Evolutionary conservation across 805 yeast species (phyloP).

Genomic region (Kodamaea jinghongensis): DNA sequence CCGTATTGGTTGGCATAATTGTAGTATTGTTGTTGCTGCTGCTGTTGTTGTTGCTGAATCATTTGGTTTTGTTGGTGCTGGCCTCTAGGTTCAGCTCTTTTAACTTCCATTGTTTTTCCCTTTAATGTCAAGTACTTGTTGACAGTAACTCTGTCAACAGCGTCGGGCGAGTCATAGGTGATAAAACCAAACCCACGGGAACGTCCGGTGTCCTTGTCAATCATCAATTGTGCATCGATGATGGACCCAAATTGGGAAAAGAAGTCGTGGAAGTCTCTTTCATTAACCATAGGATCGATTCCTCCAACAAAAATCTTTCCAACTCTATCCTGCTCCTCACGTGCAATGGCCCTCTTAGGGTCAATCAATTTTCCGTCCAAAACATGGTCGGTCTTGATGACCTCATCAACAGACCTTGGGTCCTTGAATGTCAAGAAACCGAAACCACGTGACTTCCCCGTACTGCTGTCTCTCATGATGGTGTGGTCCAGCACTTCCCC

Average conservation of each 20-base stretch:
- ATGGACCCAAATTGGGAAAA: constrained; percentile 87
- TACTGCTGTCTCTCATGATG: constrained; percentile 84
- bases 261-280: constrained; percentile 81
- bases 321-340: constrained; percentile 94
- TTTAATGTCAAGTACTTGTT: constrained; percentile 79
- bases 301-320: constrained; percentile 98
- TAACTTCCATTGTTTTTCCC: constrained; percentile 82
- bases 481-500: constrained; percentile 88
- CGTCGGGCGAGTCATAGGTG: constrained; percentile 91
- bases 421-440: constrained; percentile 87
- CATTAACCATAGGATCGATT: constrained; percentile 89
- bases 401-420: constrained; percentile 81
- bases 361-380: constrained; percentile 95
- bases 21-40: constrained; percentile 29
- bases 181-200: constrained; percentile 97
- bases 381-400: constrained; percentile 79
- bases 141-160: constrained; percentile 84
- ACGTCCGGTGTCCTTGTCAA: constrained; percentile 94
- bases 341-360: constrained; percentile 96
- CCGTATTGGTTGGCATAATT: constrained; percentile 28
- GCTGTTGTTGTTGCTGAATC: constrained; percentile 19
- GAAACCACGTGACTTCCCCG: constrained; percentile 92
- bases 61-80: constrained; percentile 49
- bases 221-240: constrained; percentile 94
- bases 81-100: constrained; percentile 80